Conservation (phyloP, 257 asterid species). For the Scutellaria minor region DNA sequence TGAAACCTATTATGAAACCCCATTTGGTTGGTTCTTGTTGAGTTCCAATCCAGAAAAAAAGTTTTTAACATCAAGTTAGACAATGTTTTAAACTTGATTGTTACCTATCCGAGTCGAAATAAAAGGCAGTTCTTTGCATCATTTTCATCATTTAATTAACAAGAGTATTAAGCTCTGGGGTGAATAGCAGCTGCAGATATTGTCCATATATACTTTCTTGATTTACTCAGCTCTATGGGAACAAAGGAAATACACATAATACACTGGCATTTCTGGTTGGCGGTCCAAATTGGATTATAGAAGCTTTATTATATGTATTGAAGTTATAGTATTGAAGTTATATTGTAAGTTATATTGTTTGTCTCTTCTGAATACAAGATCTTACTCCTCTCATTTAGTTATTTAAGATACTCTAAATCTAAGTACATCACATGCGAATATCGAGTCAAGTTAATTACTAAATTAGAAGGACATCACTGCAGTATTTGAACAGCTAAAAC, state of each 20-base stretch:
- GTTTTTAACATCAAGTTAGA: background rate
- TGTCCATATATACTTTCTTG: constrained; percentile 8
- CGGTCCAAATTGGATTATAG: background rate
- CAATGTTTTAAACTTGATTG: background rate
- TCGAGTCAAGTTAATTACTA: constrained; percentile 1
- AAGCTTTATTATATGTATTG: background rate
- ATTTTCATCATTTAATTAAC: background rate
- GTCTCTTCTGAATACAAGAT: background rate
- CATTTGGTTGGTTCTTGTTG: background rate
- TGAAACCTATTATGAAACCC: no score
- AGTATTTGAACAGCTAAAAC: background rate
- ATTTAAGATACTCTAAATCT: constrained; percentile 17
- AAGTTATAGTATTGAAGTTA: background rate
- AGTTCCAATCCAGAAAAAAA: constrained; percentile 3
- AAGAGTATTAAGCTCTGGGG: background rate
- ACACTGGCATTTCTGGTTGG: background rate
- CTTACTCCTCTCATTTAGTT: background rate
- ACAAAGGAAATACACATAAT: background rate
- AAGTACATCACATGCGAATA: background rate
- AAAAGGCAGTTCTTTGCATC: constrained; percentile 8
- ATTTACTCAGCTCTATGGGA: background rate
- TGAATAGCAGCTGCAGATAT: constrained; percentile 4
- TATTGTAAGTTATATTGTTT: background rate
- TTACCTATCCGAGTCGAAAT: background rate
- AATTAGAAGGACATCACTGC: background rate